Percentiles rank a stretch among this genome's conserved stretches.
phyloP scores from a whole-genome alignment of 768 basidiomycete genomes.

The Pleurotus eryngii region DNA sequence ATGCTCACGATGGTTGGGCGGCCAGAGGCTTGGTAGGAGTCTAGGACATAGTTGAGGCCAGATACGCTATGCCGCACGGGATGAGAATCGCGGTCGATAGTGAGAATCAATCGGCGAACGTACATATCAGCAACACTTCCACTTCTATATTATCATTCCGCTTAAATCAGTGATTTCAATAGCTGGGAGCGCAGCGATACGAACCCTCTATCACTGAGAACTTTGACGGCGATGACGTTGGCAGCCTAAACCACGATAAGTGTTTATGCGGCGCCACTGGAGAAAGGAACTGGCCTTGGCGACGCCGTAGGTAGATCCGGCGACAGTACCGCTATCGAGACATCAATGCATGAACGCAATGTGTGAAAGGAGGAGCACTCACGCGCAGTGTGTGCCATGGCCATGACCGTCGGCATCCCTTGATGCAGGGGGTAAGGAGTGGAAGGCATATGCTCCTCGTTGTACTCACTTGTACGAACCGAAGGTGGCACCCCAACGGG shows the following conservation, averaged over 20 bases:
- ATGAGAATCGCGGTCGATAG: not conserved
- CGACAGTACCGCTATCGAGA: slow-evolving; percentile 27
- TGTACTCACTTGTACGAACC: slow-evolving; percentile 17
- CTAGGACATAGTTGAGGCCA: slow-evolving; percentile 30
- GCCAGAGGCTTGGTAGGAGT: slow-evolving; percentile 14
- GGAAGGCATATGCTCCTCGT: not conserved
- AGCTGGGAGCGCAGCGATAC: not conserved
- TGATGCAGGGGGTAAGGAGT: not conserved
- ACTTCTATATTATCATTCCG: not conserved
- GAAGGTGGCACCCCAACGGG: slow-evolving; percentile 36
- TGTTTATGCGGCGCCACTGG: not conserved
- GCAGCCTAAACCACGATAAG: slow-evolving; percentile 11
- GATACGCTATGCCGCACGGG: slow-evolving; percentile 18
- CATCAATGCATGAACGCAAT: not conserved
- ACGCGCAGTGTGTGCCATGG: slow-evolving; percentile 43
- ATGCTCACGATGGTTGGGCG: slow-evolving; percentile 32
- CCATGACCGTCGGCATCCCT: slow-evolving; percentile 33
- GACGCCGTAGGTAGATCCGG: slow-evolving; percentile 30
- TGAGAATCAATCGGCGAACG: not conserved
- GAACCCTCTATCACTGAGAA: slow-evolving; percentile 32
- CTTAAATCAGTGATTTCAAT: no score
- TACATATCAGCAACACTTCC: slow-evolving; percentile 23
- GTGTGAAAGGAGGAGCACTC: slow-evolving; percentile 5
- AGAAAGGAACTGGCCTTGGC: slow-evolving; percentile 19
- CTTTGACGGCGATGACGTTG: slow-evolving; percentile 38